These are phyloP conservation scores for Phytophthora cajani DNA, from an alignment of 352 stramenopile species.

Conservation along the genomic window DNA sequence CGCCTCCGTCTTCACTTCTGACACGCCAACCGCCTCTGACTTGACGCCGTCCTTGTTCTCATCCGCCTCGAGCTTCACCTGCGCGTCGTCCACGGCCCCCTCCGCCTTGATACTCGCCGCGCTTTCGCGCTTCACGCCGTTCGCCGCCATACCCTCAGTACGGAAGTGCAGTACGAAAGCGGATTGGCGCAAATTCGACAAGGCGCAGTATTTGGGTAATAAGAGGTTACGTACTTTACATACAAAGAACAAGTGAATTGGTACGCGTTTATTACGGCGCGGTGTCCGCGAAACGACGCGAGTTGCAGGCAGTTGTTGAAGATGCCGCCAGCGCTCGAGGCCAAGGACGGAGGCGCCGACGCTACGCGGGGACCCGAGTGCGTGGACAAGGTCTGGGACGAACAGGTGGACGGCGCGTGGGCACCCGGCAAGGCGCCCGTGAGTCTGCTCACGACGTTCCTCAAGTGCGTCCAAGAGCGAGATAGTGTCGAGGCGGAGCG, in stretches of 20 bases:
- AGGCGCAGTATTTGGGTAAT: slow-evolving; percentile 9
- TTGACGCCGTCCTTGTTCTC: slow-evolving; percentile 38
- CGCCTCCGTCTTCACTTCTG: slow-evolving; percentile 23
- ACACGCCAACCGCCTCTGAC: slow-evolving; percentile 8
- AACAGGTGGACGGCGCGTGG: slow-evolving; percentile 70
- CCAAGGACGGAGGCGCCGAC: slow-evolving; percentile 17
- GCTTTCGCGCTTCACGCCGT: slow-evolving; percentile 34
- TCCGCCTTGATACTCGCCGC: slow-evolving; percentile 22
- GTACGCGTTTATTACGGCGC: slow-evolving; percentile 17
- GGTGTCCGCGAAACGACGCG: slow-evolving; percentile 26
- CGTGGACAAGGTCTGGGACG: slow-evolving; percentile 65
- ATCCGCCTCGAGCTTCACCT: slow-evolving; percentile 28
- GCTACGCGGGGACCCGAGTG: slow-evolving; percentile 45
- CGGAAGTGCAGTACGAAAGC: slow-evolving; percentile 1
- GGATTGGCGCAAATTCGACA: slow-evolving; percentile 20
- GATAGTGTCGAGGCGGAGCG: slow-evolving; percentile 60
- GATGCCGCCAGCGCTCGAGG: slow-evolving; percentile 24
- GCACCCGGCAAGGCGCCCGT: slow-evolving; percentile 65
- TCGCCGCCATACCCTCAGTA: slow-evolving; percentile 25
- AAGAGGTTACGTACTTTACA: not conserved
- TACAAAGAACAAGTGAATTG: slow-evolving; percentile 3
- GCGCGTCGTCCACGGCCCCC: slow-evolving; percentile 13
- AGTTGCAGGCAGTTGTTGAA: slow-evolving; percentile 19
- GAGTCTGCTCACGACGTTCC: slow-evolving; percentile 59
- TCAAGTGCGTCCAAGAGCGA: slow-evolving; percentile 63